These are phyloP conservation scores for Themeda triandra DNA, from an alignment of 176 grass and related monocot species.

Conservation along the genomic window DNA sequence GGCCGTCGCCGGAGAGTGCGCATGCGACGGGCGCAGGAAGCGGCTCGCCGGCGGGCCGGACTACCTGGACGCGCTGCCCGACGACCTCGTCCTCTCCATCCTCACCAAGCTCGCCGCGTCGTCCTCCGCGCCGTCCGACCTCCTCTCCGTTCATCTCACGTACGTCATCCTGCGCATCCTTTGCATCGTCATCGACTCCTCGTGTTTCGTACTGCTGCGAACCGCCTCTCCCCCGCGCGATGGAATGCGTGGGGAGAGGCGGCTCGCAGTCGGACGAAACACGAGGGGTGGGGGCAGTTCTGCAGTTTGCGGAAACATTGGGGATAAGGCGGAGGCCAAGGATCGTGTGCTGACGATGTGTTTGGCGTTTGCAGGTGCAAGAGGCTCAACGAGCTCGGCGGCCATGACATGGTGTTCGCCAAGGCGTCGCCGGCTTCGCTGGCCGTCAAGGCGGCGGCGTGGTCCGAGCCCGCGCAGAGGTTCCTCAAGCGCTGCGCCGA, in stretches of 20 bases:
- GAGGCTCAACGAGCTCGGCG: slow-evolving; percentile 42
- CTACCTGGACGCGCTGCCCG: slow-evolving; percentile 55
- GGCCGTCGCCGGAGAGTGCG: slow-evolving; percentile 21
- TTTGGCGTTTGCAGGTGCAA: slow-evolving; percentile 55
- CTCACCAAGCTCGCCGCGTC: slow-evolving; percentile 59
- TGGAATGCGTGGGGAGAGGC: not conserved
- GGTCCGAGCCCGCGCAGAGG: slow-evolving; percentile 59
- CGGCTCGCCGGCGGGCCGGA: slow-evolving; percentile 15
- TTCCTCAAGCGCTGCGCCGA: slow-evolving; percentile 63
- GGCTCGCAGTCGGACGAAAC: no score
- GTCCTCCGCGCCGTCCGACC: slow-evolving; percentile 48
- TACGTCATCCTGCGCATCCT: slow-evolving; percentile 8
- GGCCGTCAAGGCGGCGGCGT: slow-evolving; percentile 48
- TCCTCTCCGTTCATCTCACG: slow-evolving; percentile 52
- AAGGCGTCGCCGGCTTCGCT: slow-evolving; percentile 55
- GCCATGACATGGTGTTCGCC: slow-evolving; percentile 51
- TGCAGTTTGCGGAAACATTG: not conserved
- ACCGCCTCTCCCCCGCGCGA: no score
- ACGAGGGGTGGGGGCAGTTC: not conserved
- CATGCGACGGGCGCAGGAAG: not conserved
- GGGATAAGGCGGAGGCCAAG: not conserved
- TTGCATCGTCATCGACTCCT: not conserved
- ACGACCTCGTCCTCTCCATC: slow-evolving; percentile 66
- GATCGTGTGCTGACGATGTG: slow-evolving; percentile 7
- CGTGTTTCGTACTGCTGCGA: not conserved